Evolutionary conservation across 306 rosid genomes (phyloP).

Genomic region (Vigna radiata): DNA sequence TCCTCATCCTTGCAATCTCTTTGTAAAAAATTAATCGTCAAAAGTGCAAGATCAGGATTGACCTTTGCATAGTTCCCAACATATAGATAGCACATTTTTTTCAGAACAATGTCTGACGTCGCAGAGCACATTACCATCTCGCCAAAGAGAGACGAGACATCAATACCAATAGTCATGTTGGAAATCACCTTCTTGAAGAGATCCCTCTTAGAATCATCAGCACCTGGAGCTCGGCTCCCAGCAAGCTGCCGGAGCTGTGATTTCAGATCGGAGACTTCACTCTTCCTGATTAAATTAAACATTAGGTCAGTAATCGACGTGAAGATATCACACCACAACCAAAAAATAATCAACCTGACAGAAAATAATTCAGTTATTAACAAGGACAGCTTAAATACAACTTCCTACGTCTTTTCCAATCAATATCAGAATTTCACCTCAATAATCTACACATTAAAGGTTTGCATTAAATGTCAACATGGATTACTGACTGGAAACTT

Average conservation of each 20-base stretch:
- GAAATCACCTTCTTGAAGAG: constrained; percentile 98
- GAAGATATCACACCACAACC: background rate
- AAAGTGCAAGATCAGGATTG: constrained; percentile 94
- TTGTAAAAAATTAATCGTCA: constrained; percentile 97
- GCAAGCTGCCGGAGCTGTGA: constrained; percentile 97
- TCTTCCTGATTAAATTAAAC: constrained; percentile 67
- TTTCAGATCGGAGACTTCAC: constrained; percentile 96
- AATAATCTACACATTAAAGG: background rate
- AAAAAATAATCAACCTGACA: constrained; percentile 23
- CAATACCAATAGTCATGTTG: constrained; percentile 95
- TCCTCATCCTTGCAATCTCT: constrained; percentile 98
- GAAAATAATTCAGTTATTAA: background rate
- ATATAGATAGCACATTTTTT: constrained; percentile 97
- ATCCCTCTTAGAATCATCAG: constrained; percentile 95
- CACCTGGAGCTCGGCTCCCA: constrained; percentile 97
- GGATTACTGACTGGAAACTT: background rate
- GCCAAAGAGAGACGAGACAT: constrained; percentile 89
- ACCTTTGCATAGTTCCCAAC: constrained; percentile 96
- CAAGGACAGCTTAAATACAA: background rate
- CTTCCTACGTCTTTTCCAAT: background rate
- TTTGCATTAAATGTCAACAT: background rate
- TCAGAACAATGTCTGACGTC: constrained; percentile 86
- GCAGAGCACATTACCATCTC: constrained; percentile 99
- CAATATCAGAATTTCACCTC: background rate
- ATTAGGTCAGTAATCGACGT: constrained; percentile 31